phyloP scores from a whole-genome alignment of 148 eudicot species.

The Fallopia convolvulus region DNA sequence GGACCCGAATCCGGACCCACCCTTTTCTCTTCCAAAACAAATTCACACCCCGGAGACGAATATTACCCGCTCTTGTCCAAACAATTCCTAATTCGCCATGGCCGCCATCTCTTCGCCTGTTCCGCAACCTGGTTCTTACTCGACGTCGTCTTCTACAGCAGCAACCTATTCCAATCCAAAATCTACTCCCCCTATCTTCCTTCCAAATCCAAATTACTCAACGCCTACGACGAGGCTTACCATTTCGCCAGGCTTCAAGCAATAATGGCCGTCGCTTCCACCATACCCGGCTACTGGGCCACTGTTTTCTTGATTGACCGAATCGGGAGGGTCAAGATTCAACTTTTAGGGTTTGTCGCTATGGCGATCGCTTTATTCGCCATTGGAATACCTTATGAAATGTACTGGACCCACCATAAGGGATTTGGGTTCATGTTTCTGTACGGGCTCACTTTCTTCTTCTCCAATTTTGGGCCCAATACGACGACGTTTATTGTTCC shows the following conservation, averaged over 20 bases:
- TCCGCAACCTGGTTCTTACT: slow-evolving; percentile 40
- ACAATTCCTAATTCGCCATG: slow-evolving; percentile 37
- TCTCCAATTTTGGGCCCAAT: slow-evolving; percentile 64
- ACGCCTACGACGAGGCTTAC: slow-evolving; percentile 30
- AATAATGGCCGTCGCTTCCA: slow-evolving; percentile 38
- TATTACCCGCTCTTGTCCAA: slow-evolving; percentile 35
- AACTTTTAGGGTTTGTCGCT: slow-evolving; percentile 39
- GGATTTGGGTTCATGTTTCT: slow-evolving; percentile 31
- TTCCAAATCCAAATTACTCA: not conserved
- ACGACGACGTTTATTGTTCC: slow-evolving; percentile 63
- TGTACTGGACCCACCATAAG: slow-evolving; percentile 9
- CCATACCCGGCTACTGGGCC: slow-evolving; percentile 55
- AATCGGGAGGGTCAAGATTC: slow-evolving; percentile 47
- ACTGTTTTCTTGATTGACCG: slow-evolving; percentile 45
- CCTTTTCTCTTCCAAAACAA: not conserved
- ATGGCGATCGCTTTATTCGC: slow-evolving; percentile 30
- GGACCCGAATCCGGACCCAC: not conserved
- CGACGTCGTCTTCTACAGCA: slow-evolving; percentile 53
- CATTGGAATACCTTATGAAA: slow-evolving; percentile 28
- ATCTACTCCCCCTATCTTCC: slow-evolving; percentile 20
- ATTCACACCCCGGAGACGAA: not conserved
- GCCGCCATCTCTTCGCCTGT: slow-evolving; percentile 47
- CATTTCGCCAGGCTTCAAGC: slow-evolving; percentile 37
- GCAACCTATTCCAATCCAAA: slow-evolving; percentile 39
- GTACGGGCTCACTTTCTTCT: slow-evolving; percentile 53